Base-by-base conservation (phyloP, 768 basidiomycete genomes). In the Agaricus sinodeliciosus region DNA sequence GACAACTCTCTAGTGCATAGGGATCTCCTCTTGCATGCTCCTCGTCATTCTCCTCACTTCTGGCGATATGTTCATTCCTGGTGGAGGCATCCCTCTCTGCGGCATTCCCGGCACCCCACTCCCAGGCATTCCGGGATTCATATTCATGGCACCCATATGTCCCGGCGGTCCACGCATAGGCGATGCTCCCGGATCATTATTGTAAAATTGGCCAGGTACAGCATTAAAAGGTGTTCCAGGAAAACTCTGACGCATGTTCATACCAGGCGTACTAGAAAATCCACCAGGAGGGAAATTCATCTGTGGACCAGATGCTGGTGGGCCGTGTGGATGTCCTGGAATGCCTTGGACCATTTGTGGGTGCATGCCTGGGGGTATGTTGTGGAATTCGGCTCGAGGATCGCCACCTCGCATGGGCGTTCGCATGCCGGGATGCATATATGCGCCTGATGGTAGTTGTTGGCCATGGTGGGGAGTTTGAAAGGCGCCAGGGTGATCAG, bases 401-500 rank as follows among this genome's bases (percentile, higher is more conserved):
- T 70, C 69, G 44, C 65, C 58, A 35, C 63, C 67, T 12, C 59
- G 59, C 37, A 63, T 63, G 12, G 68, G 68, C 12, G 66, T 67
- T 27, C 66, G 66, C 39, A 65, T 59, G 19, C 47, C 46, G 3
- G 52, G 52, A 26, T 54, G 43, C 55, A 58, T 25, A 46, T 43
- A 28, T 49, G 54, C 52, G 43, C 54, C 57, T 52, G 51, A 42
- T 13, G 62, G 59, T 42, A 60, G 51, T 52, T 63, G 60, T 56
- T 58, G 54, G 28, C 55, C 49, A 39, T 40, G 31, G 43, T 55
- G 45, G 59, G 61, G 40, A 51, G 58, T 44, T 55, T 55, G 48
- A 51, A 60, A 18, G 22, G 55, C 54, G 58, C 61, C 56, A 34
- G 60, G 59, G 19, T 65, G 63, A 25, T 60, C 63, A 55, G 62